A percentile compares a stretch with the other conserved stretches of the same genome.
Evolutionary conservation across 441 rosid species (phyloP).

Genomic region (Raphanus hybrid): DNA sequence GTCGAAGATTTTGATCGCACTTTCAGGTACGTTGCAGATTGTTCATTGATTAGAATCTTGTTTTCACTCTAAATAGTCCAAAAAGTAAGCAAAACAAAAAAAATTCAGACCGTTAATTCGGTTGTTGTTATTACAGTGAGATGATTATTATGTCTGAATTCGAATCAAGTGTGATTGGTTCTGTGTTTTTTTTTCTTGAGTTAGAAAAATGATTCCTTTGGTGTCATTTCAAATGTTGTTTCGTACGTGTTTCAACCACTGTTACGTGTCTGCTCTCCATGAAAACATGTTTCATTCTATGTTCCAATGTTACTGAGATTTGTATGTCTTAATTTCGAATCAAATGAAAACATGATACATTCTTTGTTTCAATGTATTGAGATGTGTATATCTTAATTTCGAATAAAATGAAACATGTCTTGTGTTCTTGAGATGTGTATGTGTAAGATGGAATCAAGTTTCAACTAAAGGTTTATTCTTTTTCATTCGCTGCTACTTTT

Average conservation of each 20-base stretch:
- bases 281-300: too few relatives aligned
- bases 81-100: too few relatives aligned
- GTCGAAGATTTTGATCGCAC: constrained; percentile 70
- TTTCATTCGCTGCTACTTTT: constrained; percentile 4
- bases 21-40: constrained; percentile 79
- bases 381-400: not conserved
- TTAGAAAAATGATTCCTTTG: constrained; percentile 10
- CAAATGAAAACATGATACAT: not conserved
- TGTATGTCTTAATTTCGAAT: not conserved
- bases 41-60: not conserved
- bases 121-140: not conserved
- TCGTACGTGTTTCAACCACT: too few relatives aligned
- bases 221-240: too few relatives aligned
- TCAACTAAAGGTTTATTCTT: not conserved
- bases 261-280: too few relatives aligned
- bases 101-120: too few relatives aligned
- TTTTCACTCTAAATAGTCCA: not conserved
- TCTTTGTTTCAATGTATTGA: not conserved
- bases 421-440: not conserved
- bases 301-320: too few relatives aligned
- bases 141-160: not conserved
- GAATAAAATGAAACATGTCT: not conserved
- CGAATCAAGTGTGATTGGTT: not conserved
- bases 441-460: not conserved
- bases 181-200: not conserved